phyloP scores from a whole-genome alignment of 176 grass and related monocot species.

The Avena sativa region DNA sequence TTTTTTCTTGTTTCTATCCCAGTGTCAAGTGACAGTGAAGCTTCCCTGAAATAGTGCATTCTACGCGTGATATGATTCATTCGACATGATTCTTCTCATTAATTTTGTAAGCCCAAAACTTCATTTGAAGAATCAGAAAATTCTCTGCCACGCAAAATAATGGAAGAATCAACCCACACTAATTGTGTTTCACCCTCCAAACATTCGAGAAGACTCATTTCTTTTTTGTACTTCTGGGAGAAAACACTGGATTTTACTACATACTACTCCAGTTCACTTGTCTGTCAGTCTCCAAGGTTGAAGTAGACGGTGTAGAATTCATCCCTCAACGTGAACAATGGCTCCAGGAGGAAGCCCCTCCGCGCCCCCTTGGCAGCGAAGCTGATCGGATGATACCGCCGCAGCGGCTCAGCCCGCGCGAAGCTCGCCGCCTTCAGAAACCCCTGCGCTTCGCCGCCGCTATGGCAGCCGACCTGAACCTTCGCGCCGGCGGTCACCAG shows the following conservation, averaged over 20 bases:
- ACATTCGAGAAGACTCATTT: not conserved
- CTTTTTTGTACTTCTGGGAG: not conserved
- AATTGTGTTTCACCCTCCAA: slow-evolving; percentile 20
- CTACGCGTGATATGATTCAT: not conserved
- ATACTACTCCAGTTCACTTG: not conserved
- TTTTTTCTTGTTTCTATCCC: not conserved
- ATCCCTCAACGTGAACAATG: slow-evolving; percentile 78
- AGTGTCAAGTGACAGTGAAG: not conserved
- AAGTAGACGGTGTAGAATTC: slow-evolving; percentile 92
- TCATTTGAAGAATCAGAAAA: not conserved
- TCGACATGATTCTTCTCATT: not conserved
- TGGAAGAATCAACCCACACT: slow-evolving; percentile 14
- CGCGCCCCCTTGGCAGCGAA: slow-evolving; percentile 65
- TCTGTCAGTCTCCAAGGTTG: slow-evolving; percentile 69
- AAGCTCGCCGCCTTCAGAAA: slow-evolving; percentile 76
- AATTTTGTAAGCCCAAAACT: not conserved
- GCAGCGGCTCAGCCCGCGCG: slow-evolving; percentile 42
- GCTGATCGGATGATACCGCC: slow-evolving; percentile 73
- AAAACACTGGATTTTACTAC: not conserved
- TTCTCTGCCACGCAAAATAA: slow-evolving; percentile 12
- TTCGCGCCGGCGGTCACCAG: slow-evolving; percentile 46
- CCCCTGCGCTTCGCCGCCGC: slow-evolving; percentile 7
- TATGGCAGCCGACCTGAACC: slow-evolving; percentile 54
- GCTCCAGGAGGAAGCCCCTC: slow-evolving; percentile 82
- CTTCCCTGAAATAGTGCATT: not conserved